Conservation (phyloP, 805 yeast species). For the Starmerella gropengiesseri region DNA sequence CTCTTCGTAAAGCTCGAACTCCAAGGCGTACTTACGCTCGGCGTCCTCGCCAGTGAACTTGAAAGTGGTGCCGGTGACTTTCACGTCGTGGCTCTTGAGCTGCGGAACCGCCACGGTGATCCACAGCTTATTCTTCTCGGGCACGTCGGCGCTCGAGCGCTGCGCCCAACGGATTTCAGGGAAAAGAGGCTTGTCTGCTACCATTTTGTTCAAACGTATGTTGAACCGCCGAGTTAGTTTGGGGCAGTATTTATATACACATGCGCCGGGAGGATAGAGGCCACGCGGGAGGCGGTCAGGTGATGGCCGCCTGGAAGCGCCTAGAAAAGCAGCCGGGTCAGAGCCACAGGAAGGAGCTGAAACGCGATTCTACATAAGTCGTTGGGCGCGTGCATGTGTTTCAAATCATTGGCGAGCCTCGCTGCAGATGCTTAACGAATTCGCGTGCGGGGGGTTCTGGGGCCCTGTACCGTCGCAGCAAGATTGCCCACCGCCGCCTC, state of each 20-base stretch:
- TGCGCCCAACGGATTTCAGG: constrained; percentile 87
- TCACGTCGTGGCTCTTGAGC: constrained; percentile 49
- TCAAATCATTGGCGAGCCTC: no score
- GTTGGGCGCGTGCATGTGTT: no score
- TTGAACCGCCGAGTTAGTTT: neutral
- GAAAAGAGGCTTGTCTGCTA: constrained; percentile 21
- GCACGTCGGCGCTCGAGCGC: constrained; percentile 69
- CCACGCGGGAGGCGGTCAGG: neutral
- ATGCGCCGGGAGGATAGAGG: no score
- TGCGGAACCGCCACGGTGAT: constrained; percentile 67
- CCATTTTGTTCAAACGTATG: neutral
- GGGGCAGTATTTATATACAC: neutral
- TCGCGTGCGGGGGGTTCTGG: no score
- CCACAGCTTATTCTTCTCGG: constrained; percentile 61
- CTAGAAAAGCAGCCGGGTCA: neutral
- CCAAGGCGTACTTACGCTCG: constrained; percentile 43
- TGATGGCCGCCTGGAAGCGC: constrained; percentile 1
- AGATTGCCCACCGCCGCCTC: no score
- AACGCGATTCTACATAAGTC: no score
- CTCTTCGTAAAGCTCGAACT: constrained; percentile 65
- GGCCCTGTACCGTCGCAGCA: no score
- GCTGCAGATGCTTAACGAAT: no score
- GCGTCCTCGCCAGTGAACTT: constrained; percentile 42
- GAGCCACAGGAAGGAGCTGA: no score
- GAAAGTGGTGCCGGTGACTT: constrained; percentile 46